A percentile compares a stretch with the other conserved stretches of the same genome.
Conservation (phyloP, 345 rosid species). For the Ailanthus altissimus region DNA sequence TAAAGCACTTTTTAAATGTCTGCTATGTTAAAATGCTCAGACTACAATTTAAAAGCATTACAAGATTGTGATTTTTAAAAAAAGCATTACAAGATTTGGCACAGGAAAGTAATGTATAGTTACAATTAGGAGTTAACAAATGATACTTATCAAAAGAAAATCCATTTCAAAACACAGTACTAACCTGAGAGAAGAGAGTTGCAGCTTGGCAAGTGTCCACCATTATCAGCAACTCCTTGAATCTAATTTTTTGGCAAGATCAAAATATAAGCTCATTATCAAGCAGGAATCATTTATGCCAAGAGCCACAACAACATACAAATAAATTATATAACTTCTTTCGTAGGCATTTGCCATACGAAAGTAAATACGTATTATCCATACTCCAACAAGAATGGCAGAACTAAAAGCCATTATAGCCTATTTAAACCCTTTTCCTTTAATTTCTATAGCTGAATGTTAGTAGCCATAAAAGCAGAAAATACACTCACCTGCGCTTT, state of each 20-base stretch:
- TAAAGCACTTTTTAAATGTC: neutral
- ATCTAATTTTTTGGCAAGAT: conserved; percentile 48
- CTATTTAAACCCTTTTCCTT: conserved; percentile 1
- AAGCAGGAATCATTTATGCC: conserved; percentile 5
- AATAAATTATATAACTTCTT: neutral
- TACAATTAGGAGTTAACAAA: neutral
- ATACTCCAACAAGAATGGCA: conserved; percentile 6
- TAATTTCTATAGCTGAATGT: neutral
- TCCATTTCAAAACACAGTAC: conserved; percentile 12
- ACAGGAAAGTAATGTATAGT: neutral
- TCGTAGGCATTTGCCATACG: neutral
- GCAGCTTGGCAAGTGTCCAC: conserved; percentile 99
- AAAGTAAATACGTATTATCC: neutral
- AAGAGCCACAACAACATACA: neutral
- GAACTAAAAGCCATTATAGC: conserved; percentile 8
- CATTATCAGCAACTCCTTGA: conserved; percentile 97
- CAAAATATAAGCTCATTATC: conserved; percentile 10
- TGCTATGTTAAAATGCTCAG: neutral
- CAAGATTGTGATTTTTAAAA: too few species aligned
- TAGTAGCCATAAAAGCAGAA: conserved; percentile 16
- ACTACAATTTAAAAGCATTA: neutral
- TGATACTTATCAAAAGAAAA: neutral
- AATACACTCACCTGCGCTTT: conserved; percentile 65
- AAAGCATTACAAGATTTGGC: neutral
- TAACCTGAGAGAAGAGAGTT: conserved; percentile 93